Conservation (phyloP, 2,329 filamentous ascomycete genomes). For the Canariomyces notabilis region DNA sequence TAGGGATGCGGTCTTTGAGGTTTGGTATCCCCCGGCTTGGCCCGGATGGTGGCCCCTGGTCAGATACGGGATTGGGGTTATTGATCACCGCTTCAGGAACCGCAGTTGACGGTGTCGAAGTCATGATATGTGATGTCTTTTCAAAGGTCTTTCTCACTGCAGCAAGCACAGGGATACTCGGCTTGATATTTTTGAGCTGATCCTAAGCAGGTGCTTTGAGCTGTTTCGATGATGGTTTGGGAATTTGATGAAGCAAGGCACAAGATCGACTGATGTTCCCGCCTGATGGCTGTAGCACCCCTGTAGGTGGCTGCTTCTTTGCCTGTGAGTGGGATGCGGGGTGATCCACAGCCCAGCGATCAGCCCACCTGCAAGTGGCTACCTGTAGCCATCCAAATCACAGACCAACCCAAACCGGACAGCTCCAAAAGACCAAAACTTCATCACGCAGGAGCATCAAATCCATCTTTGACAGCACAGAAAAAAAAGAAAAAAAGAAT, state of each 20-base stretch:
- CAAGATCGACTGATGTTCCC: conserved; percentile 8
- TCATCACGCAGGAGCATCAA: conserved; percentile 3
- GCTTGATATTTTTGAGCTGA: no score
- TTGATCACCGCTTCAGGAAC: neutral
- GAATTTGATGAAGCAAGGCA: conserved; percentile 7
- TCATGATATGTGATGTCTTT: conserved; percentile 1
- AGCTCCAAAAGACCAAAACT: conserved; percentile 10
- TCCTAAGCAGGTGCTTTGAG: neutral
- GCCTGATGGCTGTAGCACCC: conserved; percentile 11
- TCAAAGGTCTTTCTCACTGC: neutral
- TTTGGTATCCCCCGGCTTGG: conserved; percentile 36
- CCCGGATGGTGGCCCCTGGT: neutral
- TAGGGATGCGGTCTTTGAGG: conserved; percentile 57
- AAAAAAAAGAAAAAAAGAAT: neutral
- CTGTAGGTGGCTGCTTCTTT: conserved; percentile 12
- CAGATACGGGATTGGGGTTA: neutral
- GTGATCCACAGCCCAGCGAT: conserved; percentile 17
- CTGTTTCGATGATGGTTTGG: neutral
- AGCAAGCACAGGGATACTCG: no score
- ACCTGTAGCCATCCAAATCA: no score
- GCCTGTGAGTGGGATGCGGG: conserved; percentile 20
- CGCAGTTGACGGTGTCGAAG: conserved; percentile 7
- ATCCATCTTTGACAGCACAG: no score
- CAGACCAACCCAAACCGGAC: conserved; percentile 19
- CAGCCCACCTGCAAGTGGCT: no score